phyloP scores from a whole-genome alignment of 2,329 filamentous ascomycete genomes.

The Phaeosphaeriaceae sp. region DNA sequence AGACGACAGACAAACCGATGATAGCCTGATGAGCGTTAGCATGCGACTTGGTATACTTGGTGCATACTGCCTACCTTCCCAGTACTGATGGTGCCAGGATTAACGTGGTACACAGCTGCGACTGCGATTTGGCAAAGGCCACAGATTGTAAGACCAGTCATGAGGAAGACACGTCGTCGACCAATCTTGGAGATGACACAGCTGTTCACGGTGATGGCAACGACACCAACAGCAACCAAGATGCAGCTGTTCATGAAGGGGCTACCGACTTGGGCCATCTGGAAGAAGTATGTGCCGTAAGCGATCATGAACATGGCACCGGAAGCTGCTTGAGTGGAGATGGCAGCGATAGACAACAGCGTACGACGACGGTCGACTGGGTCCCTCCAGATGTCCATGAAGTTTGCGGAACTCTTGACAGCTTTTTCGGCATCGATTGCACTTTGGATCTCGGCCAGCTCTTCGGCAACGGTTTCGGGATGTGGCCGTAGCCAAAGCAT shows the following conservation, averaged over 20 bases:
- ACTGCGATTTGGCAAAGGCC: slow-evolving; percentile 64
- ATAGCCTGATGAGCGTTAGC: slow-evolving; percentile 45
- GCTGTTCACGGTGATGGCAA: slow-evolving; percentile 63
- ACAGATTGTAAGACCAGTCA: slow-evolving; percentile 61
- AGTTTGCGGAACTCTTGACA: slow-evolving; percentile 61
- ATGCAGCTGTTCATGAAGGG: slow-evolving; percentile 67
- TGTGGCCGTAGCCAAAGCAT: slow-evolving; percentile 41
- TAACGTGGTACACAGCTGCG: slow-evolving; percentile 61
- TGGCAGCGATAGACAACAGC: slow-evolving; percentile 56
- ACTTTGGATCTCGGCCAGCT: slow-evolving; percentile 36
- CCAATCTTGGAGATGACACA: slow-evolving; percentile 62
- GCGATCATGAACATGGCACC: slow-evolving; percentile 60
- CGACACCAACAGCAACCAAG: slow-evolving; percentile 62
- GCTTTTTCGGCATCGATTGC: slow-evolving; percentile 40
- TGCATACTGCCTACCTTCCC: slow-evolving; percentile 45
- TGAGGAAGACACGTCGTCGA: slow-evolving; percentile 62
- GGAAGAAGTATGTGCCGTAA: slow-evolving; percentile 46
- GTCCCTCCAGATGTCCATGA: slow-evolving; percentile 60
- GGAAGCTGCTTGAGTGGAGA: slow-evolving; percentile 62
- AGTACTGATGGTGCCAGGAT: slow-evolving; percentile 48
- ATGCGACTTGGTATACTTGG: background rate
- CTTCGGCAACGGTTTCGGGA: slow-evolving; percentile 22
- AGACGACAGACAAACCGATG: slow-evolving; percentile 62
- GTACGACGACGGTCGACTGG: slow-evolving; percentile 63
- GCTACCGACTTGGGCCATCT: slow-evolving; percentile 42